Base-by-base conservation (phyloP, 169 alveolate genomes). In the Amoebophrya sp. region DNA sequence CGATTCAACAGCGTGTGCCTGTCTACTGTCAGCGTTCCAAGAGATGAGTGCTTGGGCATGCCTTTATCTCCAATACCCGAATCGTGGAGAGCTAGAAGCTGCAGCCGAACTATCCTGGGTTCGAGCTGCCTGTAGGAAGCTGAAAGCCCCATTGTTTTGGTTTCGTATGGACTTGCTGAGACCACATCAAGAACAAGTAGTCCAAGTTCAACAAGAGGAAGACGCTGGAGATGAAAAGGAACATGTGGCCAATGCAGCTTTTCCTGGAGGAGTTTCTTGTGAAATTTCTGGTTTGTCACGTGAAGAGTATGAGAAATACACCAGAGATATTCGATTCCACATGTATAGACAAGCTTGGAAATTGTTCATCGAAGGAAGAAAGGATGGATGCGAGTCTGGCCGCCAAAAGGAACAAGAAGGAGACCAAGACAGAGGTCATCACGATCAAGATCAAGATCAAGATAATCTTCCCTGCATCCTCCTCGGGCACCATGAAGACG, bases 401-500 rank as follows among this genome's bases (percentile, higher is more conserved):
- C n/a, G n/a, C n/a, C n/a, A n/a, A n/a, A n/a, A n/a, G n/a, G n/a
- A n/a, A n/a, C n/a, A n/a, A n/a, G n/a, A n/a, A n/a, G n/a, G n/a
- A n/a, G n/a, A n/a, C n/a, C n/a, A n/a, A 65, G n/a, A 36, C n/a
- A 65, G 36, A 65, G 38, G 2, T 18, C 3, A 65, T 29, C 83
- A 65, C 26, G 36, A 65, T 36, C 2, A 6, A 26, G 38, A 26
- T 10, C 33, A 29, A 6, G 34, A 2, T 0, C 53, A 65, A 40
- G 0, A 41, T 14, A 23, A 40, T 18, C 38, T 23, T 3, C 40
- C 53, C 76, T 1, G 65, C 47, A 65, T 89, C 12, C 76, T 89
- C 91, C 91, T 89, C n/a, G 91, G 91, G 26, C 91, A 89, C n/a
- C 91, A 89, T 14, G 76, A 89, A 89, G 91, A 89, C 54, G 91